These are phyloP conservation scores for Teunomyces gatunensis DNA, from an alignment of 805 yeast genomes.

Conservation along the genomic window DNA sequence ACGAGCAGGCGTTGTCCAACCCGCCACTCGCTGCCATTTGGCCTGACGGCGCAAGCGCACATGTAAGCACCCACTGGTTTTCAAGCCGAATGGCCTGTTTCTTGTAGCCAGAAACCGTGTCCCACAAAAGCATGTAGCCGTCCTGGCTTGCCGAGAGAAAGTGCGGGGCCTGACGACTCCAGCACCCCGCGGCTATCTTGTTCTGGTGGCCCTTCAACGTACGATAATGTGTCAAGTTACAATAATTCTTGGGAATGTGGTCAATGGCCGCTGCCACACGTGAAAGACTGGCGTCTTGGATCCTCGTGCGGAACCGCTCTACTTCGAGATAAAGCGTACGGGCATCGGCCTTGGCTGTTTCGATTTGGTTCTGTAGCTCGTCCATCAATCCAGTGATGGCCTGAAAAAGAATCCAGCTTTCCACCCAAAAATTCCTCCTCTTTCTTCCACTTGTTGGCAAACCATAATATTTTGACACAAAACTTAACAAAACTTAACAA, in stretches of 20 bases:
- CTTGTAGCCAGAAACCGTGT: constrained; percentile 68
- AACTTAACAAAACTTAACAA: no score
- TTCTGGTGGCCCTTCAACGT: constrained; percentile 65
- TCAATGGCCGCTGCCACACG: constrained; percentile 36
- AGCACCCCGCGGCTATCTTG: constrained; percentile 65
- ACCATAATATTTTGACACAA: no score
- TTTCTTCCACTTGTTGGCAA: no score
- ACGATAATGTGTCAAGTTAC: constrained; percentile 29
- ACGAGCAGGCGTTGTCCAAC: constrained; percentile 71
- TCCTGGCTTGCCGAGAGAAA: constrained; percentile 80
- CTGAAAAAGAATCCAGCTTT: background rate
- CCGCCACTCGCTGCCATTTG: constrained; percentile 77
- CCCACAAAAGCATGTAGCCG: constrained; percentile 84
- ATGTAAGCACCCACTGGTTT: constrained; percentile 74
- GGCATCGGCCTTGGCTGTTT: constrained; percentile 43
- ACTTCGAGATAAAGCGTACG: constrained; percentile 49
- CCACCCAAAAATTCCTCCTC: no score
- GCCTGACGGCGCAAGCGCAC: constrained; percentile 70
- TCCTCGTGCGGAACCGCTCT: constrained; percentile 39
- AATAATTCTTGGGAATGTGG: constrained; percentile 23
- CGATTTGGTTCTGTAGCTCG: constrained; percentile 5
- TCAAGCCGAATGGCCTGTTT: constrained; percentile 67
- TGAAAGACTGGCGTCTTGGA: constrained; percentile 46
- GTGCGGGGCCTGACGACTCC: constrained; percentile 63
- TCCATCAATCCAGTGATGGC: background rate